Evolutionary conservation across 352 stramenopile species (phyloP), one percentile per base, ranked within the genome.

Genomic region (Phytopythium chamaehyphon): DNA sequence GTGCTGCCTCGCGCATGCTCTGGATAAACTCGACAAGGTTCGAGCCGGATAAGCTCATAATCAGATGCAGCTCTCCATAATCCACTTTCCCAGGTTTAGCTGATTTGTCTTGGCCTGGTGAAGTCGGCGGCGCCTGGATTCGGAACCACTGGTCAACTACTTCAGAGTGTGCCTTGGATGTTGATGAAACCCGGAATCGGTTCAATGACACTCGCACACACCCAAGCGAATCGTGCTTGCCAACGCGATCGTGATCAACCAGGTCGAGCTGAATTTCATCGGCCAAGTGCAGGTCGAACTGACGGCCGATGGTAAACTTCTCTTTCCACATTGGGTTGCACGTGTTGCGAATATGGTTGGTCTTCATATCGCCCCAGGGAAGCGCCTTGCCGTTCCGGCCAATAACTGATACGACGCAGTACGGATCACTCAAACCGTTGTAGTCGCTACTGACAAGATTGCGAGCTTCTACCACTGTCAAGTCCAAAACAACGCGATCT

Each of bases 11-110:
- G 21, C 76, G 60, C 9, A 67, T 36, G 21, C 57, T 77, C 40
- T 74, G 74, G 52, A 90, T 82, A 28, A 90, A 88, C 26, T 79
- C 61, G 16, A 86, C 69, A 19, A 90, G 58, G 46, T 87, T 88
- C 11, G 73, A 70, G 6, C 80, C 80, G 6, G 62, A 57, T 21
- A 90, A 54, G 45, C 59, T 85, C 80, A 90, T 90, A 23, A 75
- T 47, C 37, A 90, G 56, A 36, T 67, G 76, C 11, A 90, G 50
- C n/a, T 90, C 72, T 15, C 80, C 80, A 42, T 83, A 63, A 28
- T 76, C 53, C 31, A 69, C 62, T 7, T 77, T 42, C 50, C 79
- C 63, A 8, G 64, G 53, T 22, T 85, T 58, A n/a, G 18, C 16
- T 11, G 45, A 18, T 51, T 28, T 26, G 28, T 1, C 9, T 21